Percentiles rank a stretch among this genome's conserved stretches.
Conservation (phyloP, 257 asterid species). For the Buddleja alternifolia region DNA sequence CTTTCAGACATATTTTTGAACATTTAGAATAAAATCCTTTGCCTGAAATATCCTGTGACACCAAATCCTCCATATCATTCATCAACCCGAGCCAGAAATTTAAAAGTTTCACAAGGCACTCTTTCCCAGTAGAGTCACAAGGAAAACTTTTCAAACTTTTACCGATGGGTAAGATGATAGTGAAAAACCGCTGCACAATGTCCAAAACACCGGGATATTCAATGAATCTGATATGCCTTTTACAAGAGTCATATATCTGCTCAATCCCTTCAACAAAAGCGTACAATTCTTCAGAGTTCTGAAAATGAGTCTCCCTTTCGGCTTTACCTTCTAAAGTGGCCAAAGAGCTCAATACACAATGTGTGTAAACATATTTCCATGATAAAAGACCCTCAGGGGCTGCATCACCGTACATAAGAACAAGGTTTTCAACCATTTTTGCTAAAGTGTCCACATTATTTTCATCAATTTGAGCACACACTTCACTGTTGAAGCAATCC, state of each 20-base stretch:
- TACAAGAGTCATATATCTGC: constrained; percentile 54
- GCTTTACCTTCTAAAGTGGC: constrained; percentile 62
- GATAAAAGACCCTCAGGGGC: constrained; percentile 61
- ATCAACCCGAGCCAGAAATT: constrained; percentile 75
- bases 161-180: constrained; percentile 50
- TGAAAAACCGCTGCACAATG: constrained; percentile 59
- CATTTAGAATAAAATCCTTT: constrained; percentile 58
- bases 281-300: constrained; percentile 56
- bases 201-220: constrained; percentile 54
- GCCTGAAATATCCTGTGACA: constrained; percentile 32
- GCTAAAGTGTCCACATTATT: constrained; percentile 76
- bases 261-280: constrained; percentile 63
- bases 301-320: constrained; percentile 43
- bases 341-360: constrained; percentile 59
- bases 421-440: constrained; percentile 77
- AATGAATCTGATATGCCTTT: constrained; percentile 53
- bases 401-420: constrained; percentile 50
- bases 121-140: constrained; percentile 58
- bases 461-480: constrained; percentile 71
- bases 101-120: constrained; percentile 68
- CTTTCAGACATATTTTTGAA: constrained; percentile 51
- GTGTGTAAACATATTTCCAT: constrained; percentile 63
- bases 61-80: constrained; percentile 63
- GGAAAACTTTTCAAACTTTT: constrained; percentile 41
- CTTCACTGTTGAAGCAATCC: constrained; percentile 67